Evolutionary conservation across 306 rosid genomes (phyloP).

Genomic region (Inga oerstediana): DNA sequence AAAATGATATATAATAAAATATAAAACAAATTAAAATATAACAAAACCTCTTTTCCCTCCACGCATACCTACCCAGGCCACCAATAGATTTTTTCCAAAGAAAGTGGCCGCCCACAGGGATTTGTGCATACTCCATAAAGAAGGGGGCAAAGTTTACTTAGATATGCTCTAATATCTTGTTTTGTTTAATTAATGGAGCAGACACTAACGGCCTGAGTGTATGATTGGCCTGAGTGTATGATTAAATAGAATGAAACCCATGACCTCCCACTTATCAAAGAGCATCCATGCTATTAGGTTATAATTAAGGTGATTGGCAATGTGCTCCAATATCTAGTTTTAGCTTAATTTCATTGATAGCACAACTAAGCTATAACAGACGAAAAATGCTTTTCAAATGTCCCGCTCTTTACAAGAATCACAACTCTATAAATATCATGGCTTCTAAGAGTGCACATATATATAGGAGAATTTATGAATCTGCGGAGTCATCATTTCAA

Average conservation of each 20-base stretch:
- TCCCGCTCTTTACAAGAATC: background rate
- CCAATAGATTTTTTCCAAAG: background rate
- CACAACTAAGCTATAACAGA: background rate
- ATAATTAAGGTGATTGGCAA: too few relatives aligned
- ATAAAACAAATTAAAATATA: background rate
- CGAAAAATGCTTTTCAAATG: background rate
- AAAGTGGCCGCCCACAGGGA: background rate
- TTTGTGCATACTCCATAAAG: background rate
- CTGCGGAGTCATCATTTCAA: too few relatives aligned
- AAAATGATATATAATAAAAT: background rate
- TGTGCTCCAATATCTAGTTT: background rate
- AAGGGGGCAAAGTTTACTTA: background rate
- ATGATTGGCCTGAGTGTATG: too few relatives aligned
- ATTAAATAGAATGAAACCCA: too few relatives aligned
- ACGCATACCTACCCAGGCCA: background rate
- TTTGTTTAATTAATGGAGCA: too few relatives aligned
- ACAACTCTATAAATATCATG: background rate
- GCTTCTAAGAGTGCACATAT: background rate
- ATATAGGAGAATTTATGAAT: too few relatives aligned
- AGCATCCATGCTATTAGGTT: too few relatives aligned
- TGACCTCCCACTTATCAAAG: too few relatives aligned
- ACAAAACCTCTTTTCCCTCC: background rate
- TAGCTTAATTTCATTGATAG: background rate
- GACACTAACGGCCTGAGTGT: too few relatives aligned
- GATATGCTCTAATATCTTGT: background rate